Evolutionary conservation across 768 basidiomycete species (phyloP).

Genomic region (Chlorophyllum brunneum): DNA sequence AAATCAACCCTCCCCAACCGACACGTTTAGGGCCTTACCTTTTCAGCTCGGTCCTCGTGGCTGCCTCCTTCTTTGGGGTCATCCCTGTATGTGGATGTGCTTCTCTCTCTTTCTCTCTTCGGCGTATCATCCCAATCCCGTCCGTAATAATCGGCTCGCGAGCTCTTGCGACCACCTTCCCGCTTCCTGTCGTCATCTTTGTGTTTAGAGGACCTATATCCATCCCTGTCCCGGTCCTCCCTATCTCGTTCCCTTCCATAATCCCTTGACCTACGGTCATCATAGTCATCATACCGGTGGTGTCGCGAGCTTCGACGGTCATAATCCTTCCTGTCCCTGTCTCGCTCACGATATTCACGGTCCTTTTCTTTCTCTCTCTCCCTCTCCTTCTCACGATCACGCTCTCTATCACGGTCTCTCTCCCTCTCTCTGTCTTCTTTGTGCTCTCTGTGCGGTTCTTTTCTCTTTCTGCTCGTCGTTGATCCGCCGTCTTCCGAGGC

Average conservation of each 20-base stretch:
- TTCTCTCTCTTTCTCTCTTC: conserved; percentile 32
- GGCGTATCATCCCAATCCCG: conserved; percentile 51
- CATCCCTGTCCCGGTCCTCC: conserved; percentile 36
- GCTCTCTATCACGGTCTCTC: conserved; percentile 26
- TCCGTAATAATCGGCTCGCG: conserved; percentile 29
- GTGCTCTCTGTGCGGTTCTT: conserved; percentile 61
- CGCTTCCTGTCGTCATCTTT: conserved; percentile 48
- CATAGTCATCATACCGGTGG: conserved; percentile 48
- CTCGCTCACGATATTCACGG: conserved; percentile 29
- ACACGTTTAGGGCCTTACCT: conserved; percentile 39
- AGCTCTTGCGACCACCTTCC: conserved; percentile 36
- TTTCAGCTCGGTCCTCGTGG: conserved; percentile 59
- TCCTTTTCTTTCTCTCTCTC: conserved; percentile 34
- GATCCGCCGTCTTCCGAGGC: conserved; percentile 86
- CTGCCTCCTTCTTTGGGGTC: conserved; percentile 49
- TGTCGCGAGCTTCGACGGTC: conserved; percentile 41
- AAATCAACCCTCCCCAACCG: conserved; percentile 9
- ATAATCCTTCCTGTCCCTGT: conserved; percentile 32
- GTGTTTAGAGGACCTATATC: conserved; percentile 43
- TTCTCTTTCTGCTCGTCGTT: conserved; percentile 74
- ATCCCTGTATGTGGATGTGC: conserved; percentile 34
- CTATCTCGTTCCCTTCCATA: conserved; percentile 34
- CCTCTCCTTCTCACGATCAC: conserved; percentile 29
- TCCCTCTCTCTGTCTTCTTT: conserved; percentile 41
- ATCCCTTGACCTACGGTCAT: conserved; percentile 40